Conservation (phyloP, 306 rosid species). For the Fagus crenata region DNA sequence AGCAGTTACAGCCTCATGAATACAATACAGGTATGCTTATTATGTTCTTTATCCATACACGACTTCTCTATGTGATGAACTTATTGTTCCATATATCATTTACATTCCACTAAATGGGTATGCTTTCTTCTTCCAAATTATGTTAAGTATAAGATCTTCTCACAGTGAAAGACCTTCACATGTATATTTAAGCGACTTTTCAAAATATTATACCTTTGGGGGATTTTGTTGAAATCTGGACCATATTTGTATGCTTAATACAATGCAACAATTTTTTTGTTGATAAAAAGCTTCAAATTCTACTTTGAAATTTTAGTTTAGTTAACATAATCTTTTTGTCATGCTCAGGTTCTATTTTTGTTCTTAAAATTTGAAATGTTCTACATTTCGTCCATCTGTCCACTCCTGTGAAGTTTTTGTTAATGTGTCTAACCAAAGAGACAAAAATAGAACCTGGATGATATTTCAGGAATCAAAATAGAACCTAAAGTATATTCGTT, state of each 20-base stretch:
- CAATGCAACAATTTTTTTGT: background rate
- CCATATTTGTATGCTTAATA: background rate
- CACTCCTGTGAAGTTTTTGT: too few relatives aligned
- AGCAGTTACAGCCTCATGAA: constrained; percentile 95
- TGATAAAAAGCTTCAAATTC: background rate
- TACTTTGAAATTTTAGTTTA: background rate
- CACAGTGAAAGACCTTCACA: background rate
- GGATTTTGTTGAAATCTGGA: background rate
- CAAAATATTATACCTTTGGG: background rate
- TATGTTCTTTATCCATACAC: background rate
- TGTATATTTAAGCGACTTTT: background rate
- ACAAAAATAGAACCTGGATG: too few relatives aligned
- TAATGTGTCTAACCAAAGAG: too few relatives aligned
- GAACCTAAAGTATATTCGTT: too few relatives aligned
- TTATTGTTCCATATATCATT: background rate
- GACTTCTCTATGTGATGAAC: background rate
- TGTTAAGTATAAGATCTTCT: background rate
- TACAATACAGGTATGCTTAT: constrained; percentile 61
- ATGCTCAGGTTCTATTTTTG: too few relatives aligned
- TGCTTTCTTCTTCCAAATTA: background rate
- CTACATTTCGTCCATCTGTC: too few relatives aligned
- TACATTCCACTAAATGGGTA: background rate
- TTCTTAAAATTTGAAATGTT: too few relatives aligned
- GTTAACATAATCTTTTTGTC: too few relatives aligned
- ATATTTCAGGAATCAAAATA: too few relatives aligned